Conservation (phyloP, 1,139 yeast species). For the Saccharomyces hybrid region DNA sequence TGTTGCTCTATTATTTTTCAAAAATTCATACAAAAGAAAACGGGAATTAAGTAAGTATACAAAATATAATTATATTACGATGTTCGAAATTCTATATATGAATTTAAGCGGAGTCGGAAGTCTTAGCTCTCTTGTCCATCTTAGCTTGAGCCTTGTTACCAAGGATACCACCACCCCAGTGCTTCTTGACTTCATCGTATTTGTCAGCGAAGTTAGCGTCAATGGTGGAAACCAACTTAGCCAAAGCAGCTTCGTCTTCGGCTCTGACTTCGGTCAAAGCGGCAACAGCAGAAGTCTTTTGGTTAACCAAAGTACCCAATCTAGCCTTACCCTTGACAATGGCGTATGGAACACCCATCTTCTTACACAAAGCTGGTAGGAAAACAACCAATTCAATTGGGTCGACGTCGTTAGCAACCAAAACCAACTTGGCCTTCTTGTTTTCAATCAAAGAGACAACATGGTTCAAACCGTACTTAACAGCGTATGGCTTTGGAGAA, state of each 20-base stretch:
- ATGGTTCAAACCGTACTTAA: conserved; percentile 97
- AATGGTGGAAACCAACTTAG: conserved; percentile 86
- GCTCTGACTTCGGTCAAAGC: conserved; percentile 91
- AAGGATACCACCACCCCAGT: conserved; percentile 99
- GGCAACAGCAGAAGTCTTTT: conserved; percentile 94
- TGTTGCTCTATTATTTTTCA: background rate
- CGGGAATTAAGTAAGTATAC: background rate
- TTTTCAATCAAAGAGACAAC: conserved; percentile 93
- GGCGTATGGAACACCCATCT: conserved; percentile 99
- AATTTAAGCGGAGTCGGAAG: conserved; percentile 33
- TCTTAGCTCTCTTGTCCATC: conserved; percentile 50
- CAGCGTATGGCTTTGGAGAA: conserved; percentile 90
- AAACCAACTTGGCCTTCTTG: conserved; percentile 95
- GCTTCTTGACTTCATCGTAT: conserved; percentile 92
- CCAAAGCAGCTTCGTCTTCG: conserved; percentile 91
- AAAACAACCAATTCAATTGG: conserved; percentile 95
- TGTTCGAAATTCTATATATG: background rate
- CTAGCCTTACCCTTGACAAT: conserved; percentile 98
- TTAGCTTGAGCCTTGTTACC: conserved; percentile 88
- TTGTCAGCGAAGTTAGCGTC: conserved; percentile 87
- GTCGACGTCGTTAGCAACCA: conserved; percentile 97
- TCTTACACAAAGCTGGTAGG: conserved; percentile 97
- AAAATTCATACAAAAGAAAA: background rate
- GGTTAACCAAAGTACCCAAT: conserved; percentile 94
- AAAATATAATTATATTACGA: background rate